Percentiles rank a stretch among this genome's conserved stretches.
phyloP scores from a whole-genome alignment of 352 stramenopile species.

The Phytophthora cactorum region DNA sequence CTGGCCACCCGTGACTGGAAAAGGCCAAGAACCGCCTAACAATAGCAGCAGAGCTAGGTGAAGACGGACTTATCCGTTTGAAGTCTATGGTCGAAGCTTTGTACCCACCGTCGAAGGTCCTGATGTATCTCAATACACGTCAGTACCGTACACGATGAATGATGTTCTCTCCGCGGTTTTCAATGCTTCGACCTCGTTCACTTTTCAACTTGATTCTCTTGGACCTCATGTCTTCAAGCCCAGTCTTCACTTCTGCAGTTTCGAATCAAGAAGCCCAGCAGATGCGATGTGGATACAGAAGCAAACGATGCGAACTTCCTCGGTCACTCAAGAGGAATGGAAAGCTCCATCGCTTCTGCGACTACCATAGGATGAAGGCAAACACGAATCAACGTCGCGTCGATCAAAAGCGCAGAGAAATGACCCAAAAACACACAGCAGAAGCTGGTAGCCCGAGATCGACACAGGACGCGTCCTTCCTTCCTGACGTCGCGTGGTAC shows the following conservation, averaged over 20 bases:
- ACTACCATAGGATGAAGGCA: slow-evolving; percentile 50
- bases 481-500: slow-evolving; percentile 16
- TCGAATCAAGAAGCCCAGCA: slow-evolving; percentile 1
- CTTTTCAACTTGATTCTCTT: slow-evolving; percentile 17
- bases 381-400: slow-evolving; percentile 53
- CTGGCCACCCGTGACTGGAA: background rate
- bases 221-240: slow-evolving; percentile 1
- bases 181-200: background rate
- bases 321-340: slow-evolving; percentile 47
- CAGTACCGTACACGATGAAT: slow-evolving; percentile 18
- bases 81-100: background rate
- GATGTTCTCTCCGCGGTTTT: slow-evolving; percentile 5
- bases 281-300: slow-evolving; percentile 36
- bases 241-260: background rate
- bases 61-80: slow-evolving; percentile 16
- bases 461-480: slow-evolving; percentile 8
- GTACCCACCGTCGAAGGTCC: slow-evolving; percentile 8
- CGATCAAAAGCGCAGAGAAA: slow-evolving; percentile 25
- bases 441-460: slow-evolving; percentile 11
- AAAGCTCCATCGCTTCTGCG: slow-evolving; percentile 50
- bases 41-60: slow-evolving; percentile 18
- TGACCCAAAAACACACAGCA: background rate
- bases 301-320: slow-evolving; percentile 47
- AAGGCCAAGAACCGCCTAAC: slow-evolving; percentile 7
- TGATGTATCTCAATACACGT: slow-evolving; percentile 21